Base-by-base conservation (phyloP, 176 grass and related monocot genomes). In the Oryza meyeriana region DNA sequence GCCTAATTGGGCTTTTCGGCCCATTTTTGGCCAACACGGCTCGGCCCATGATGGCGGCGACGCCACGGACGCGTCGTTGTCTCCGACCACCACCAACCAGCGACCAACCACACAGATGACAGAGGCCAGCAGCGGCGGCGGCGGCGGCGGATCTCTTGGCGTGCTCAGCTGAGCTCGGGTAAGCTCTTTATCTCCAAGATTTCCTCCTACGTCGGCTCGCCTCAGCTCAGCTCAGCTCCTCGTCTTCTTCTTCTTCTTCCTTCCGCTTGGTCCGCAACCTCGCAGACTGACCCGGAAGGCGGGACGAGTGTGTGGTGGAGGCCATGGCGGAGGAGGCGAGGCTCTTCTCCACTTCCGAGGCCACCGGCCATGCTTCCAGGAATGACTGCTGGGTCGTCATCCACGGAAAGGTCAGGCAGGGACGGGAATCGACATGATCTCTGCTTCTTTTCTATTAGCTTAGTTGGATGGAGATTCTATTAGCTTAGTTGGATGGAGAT, bases 301-400 rank as follows among this genome's bases (percentile, higher is more conserved):
- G 11, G 18, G 64, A 34, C 6, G 44, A n/a, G 17, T 38, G 26
- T 5, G n/a, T 12, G 50, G 12, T 57, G 50, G 30, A 81, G 38
- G 33, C 57, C 78, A 89, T 89, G 87, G 87, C 72, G 27, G 82
- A 69, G 77, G 72, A 75, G 63, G 65, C 10, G 80, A 85, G 77
- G 81, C 88, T 83, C n/a, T 86, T 89, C 61, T 71, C 78, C n/a
- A 35, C 52, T n/a, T 78, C 93, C 28, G 86, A 92, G 28, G 74
- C 86, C 34, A 40, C 85, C 4, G 44, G 80, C 38, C 93, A 94
- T 74, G 64, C 89, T 14, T 87, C 87, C 64, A 94, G 84, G 31
- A 87, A 92, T 20, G 87, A 94, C 63, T 94, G 93, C 81, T 94
- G 90, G 93, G 77, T 94, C 44, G 58, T 81, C 63, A 92, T 94